Conservation (phyloP, 176 grass and related monocot species). For the Carex littledalei region DNA sequence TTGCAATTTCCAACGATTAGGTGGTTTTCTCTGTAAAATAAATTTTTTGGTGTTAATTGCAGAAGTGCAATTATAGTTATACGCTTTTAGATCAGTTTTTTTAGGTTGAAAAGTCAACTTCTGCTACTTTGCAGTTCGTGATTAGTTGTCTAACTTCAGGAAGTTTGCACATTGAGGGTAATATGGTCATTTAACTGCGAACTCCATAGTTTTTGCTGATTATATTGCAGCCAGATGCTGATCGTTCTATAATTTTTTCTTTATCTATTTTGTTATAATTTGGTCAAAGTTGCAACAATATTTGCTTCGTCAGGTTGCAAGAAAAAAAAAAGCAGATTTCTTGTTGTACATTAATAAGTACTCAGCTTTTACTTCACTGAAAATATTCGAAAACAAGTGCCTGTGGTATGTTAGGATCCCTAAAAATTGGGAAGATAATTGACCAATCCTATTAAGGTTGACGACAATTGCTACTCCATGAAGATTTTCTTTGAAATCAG, state of each 20-base stretch:
- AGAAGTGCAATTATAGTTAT: neutral
- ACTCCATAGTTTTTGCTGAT: neutral
- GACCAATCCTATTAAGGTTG: conserved; percentile 24
- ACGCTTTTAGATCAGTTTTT: neutral
- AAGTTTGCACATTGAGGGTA: neutral
- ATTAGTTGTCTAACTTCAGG: neutral
- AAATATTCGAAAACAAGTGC: neutral
- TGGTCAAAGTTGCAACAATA: neutral
- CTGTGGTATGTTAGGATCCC: neutral
- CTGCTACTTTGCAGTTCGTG: neutral
- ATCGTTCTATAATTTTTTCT: neutral
- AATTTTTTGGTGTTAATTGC: neutral
- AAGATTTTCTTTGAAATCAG: conserved; percentile 99
- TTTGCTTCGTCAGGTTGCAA: neutral
- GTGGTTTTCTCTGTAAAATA: neutral
- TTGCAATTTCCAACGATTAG: neutral
- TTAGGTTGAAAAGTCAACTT: neutral
- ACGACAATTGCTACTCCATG: conserved; percentile 98
- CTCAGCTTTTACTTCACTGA: neutral
- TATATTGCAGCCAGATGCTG: neutral
- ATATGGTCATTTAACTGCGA: neutral
- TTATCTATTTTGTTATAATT: neutral
- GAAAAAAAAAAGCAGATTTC: neutral
- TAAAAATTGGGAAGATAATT: neutral
- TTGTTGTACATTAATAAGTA: neutral